Conservation (phyloP, 2,329 filamentous ascomycete species). For the Phialophora macrospora region DNA sequence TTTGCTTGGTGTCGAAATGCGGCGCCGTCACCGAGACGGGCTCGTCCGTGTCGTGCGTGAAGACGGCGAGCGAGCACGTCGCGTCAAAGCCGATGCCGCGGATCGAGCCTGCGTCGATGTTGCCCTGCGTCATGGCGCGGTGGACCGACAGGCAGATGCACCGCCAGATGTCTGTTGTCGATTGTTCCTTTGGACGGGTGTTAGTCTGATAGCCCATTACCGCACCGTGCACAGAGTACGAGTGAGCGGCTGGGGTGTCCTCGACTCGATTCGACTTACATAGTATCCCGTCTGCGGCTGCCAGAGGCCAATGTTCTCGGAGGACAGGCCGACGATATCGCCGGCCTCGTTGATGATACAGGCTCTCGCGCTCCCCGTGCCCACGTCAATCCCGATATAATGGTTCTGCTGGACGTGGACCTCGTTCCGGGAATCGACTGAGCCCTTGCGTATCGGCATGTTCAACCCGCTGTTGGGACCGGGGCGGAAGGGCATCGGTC, state of each 20-base stretch:
- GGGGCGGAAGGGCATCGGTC: slow-evolving; percentile 29
- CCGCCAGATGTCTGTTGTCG: slow-evolving; percentile 93
- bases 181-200: slow-evolving; percentile 76
- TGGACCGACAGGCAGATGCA: slow-evolving; percentile 91
- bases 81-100: slow-evolving; percentile 96
- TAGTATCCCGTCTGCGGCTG: slow-evolving; percentile 77
- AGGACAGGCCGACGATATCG: slow-evolving; percentile 76
- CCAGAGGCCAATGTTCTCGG: slow-evolving; percentile 79
- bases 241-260: neutral
- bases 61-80: slow-evolving; percentile 95
- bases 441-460: slow-evolving; percentile 42
- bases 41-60: slow-evolving; percentile 85
- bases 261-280: slow-evolving; percentile 51
- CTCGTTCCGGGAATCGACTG: slow-evolving; percentile 59
- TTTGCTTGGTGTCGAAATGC: slow-evolving; percentile 76
- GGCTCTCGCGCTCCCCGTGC: slow-evolving; percentile 90
- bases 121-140: slow-evolving; percentile 78
- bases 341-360: slow-evolving; percentile 93
- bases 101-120: slow-evolving; percentile 74
- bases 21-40: slow-evolving; percentile 89
- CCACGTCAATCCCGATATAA: slow-evolving; percentile 90
- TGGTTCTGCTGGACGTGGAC: slow-evolving; percentile 63
- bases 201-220: neutral
- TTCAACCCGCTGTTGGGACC: slow-evolving; percentile 28
- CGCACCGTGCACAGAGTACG: too few species aligned